These are phyloP conservation scores for Candida peoriensis DNA, from an alignment of 805 yeast species.

Conservation along the genomic window DNA sequence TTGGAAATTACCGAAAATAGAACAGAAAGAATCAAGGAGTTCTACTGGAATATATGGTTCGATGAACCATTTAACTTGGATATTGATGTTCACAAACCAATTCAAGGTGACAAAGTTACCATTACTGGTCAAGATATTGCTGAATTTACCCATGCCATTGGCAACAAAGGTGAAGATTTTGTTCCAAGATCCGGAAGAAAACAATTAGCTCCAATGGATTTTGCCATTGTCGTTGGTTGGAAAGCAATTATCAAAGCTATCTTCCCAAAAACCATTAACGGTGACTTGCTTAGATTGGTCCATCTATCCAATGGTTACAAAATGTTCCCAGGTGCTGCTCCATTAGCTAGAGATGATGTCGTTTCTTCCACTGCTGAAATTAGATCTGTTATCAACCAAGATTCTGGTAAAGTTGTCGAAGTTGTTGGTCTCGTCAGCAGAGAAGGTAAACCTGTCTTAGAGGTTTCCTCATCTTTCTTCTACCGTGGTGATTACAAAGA, in stretches of 20 bases:
- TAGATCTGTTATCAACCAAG: slow-evolving; percentile 83
- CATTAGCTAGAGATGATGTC: slow-evolving; percentile 82
- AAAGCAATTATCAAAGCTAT: slow-evolving; percentile 96
- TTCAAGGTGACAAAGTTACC: slow-evolving; percentile 63
- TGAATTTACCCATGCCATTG: slow-evolving; percentile 95
- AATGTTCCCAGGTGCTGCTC: slow-evolving; percentile 88
- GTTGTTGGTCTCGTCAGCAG: slow-evolving; percentile 86
- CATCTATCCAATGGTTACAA: slow-evolving; percentile 93
- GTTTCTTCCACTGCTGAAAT: slow-evolving; percentile 81
- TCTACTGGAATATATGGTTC: slow-evolving; percentile 98
- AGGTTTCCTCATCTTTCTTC: slow-evolving; percentile 91
- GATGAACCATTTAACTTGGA: slow-evolving; percentile 56
- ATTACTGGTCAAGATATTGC: slow-evolving; percentile 75
- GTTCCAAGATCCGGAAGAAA: slow-evolving; percentile 82
- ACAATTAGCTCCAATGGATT: slow-evolving; percentile 96
- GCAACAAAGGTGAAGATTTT: slow-evolving; percentile 94
- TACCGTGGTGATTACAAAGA: slow-evolving; percentile 91
- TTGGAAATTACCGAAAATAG: slow-evolving; percentile 85
- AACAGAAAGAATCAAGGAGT: slow-evolving; percentile 87
- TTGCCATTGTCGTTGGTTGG: slow-evolving; percentile 98
- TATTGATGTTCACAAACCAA: slow-evolving; percentile 64
- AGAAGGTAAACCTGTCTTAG: slow-evolving; percentile 78
- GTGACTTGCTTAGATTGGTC: slow-evolving; percentile 89
- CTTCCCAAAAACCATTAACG: slow-evolving; percentile 94
- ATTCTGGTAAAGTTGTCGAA: slow-evolving; percentile 92